Base-by-base conservation (phyloP, 2,329 filamentous ascomycete genomes). In the Talaromyces sp. region DNA sequence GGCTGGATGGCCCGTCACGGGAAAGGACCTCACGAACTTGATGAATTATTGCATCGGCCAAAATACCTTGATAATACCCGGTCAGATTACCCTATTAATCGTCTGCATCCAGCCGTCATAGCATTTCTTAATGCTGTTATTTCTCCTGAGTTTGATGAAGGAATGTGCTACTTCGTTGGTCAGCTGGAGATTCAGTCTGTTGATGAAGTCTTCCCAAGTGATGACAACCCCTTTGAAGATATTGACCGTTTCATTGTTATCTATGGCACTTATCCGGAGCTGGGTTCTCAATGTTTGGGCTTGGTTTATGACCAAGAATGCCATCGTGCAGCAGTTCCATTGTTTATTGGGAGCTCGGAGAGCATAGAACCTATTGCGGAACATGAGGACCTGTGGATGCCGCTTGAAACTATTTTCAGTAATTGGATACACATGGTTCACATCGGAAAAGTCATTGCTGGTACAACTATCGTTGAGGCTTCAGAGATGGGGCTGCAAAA, bases 381-480 rank as follows among this genome's bases (percentile, higher is more conserved):
- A 9, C 64, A 68, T 50, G 16, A 60, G 59, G 67, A 68, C 24
- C 63, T 69, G 50, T 68, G 68, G 67, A 65, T 66, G 35, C 63
- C 63, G 3, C 33, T 70, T 19, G 68, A 70, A 50, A 71, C 63
- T 11, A 66, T 71, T 52, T 65, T 71, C 3, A 70, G 62, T 13
- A 57, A 69, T 3, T 70, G 67, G 65, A 69, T 70, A 50, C 31
- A 67, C 39, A 64, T 69, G 65, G 47, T 65, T 48, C 68, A 57
- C 33, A 52, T 68, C 11, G 67, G 68, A 10, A 70, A 66, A 33
- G 56, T 64, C 52, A 64, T 39, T 48, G 39, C 58, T 39, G 6
- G 33, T 45, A 5, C 9, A 11, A 7, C 62, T 39, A 10, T 8
- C 8, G 62, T 48, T 64, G 33, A 45, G 43, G 48, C 14, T 14